Evolutionary conservation across 1,284 basidiomycete species (phyloP).

Genomic region (Cystobasidium pallidum): DNA sequence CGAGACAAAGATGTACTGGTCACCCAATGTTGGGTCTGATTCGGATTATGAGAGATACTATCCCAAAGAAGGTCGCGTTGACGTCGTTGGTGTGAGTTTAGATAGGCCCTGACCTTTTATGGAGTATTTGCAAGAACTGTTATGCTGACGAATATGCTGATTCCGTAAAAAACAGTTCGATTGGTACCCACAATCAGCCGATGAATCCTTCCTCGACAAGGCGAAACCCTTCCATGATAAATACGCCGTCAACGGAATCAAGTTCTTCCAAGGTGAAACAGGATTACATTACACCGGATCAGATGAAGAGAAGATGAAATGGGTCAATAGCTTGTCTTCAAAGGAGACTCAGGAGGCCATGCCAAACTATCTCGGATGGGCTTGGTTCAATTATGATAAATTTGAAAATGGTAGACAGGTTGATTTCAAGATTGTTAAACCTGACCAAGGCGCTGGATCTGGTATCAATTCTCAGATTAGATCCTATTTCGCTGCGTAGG

Average conservation of each 20-base stretch:
- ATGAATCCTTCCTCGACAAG: constrained; percentile 31
- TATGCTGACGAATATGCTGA: background rate
- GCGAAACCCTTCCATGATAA: constrained; percentile 42
- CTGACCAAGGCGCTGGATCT: constrained; percentile 8
- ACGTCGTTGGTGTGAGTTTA: constrained; percentile 55
- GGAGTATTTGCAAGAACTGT: background rate
- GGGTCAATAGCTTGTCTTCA: constrained; percentile 31
- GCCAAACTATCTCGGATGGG: constrained; percentile 34
- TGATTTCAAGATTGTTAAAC: constrained; percentile 43
- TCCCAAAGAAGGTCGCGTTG: constrained; percentile 54
- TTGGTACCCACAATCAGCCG: constrained; percentile 34
- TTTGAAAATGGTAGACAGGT: constrained; percentile 40
- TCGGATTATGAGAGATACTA: constrained; percentile 52
- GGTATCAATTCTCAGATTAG: constrained; percentile 31
- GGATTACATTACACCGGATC: constrained; percentile 40
- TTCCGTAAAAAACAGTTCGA: constrained; percentile 13
- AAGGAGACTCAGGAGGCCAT: constrained; percentile 36
- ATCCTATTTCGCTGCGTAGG: constrained; percentile 27
- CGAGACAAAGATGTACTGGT: constrained; percentile 53
- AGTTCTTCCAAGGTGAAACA: constrained; percentile 41
- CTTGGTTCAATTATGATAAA: constrained; percentile 44
- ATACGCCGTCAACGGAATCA: constrained; percentile 32
- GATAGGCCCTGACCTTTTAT: too few species aligned
- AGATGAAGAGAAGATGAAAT: constrained; percentile 38
- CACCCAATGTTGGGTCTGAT: constrained; percentile 52